These are phyloP conservation scores for Beta corolliflora DNA, from an alignment of 179 eudicot species.

Conservation along the genomic window DNA sequence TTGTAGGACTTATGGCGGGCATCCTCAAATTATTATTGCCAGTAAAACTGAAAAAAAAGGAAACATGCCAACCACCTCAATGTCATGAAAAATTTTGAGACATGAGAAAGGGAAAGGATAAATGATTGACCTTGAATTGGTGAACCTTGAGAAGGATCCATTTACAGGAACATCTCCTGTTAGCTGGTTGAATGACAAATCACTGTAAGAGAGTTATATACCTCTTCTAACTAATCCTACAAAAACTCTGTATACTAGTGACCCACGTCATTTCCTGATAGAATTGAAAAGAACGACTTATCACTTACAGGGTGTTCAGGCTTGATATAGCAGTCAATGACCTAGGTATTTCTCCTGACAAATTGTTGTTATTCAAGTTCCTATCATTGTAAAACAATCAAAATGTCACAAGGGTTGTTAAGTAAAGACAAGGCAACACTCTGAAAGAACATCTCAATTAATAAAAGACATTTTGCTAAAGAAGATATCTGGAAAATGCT, in stretches of 20 bases:
- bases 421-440: not conserved
- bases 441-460: not conserved
- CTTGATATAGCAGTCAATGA: constrained; percentile 54
- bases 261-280: not conserved
- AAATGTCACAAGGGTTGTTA: not conserved
- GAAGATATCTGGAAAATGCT: not conserved
- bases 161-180: constrained; percentile 69
- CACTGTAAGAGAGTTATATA: constrained; percentile 44
- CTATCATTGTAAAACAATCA: constrained; percentile 47
- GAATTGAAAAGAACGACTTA: not conserved
- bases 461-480: not conserved
- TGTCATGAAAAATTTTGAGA: not conserved
- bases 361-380: constrained; percentile 80
- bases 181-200: constrained; percentile 69
- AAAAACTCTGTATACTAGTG: not conserved
- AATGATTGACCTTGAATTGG: constrained; percentile 61
- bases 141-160: constrained; percentile 84
- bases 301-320: constrained; percentile 82
- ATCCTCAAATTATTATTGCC: constrained; percentile 38
- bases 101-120: constrained; percentile 6
- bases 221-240: not conserved
- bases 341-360: constrained; percentile 60
- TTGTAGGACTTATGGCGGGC: constrained; percentile 44
- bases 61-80: constrained; percentile 2
- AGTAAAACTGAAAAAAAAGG: constrained; percentile 51